These are phyloP conservation scores for Blastomyces emzantsi DNA, from an alignment of 2,329 filamentous ascomycete species.

Conservation along the genomic window DNA sequence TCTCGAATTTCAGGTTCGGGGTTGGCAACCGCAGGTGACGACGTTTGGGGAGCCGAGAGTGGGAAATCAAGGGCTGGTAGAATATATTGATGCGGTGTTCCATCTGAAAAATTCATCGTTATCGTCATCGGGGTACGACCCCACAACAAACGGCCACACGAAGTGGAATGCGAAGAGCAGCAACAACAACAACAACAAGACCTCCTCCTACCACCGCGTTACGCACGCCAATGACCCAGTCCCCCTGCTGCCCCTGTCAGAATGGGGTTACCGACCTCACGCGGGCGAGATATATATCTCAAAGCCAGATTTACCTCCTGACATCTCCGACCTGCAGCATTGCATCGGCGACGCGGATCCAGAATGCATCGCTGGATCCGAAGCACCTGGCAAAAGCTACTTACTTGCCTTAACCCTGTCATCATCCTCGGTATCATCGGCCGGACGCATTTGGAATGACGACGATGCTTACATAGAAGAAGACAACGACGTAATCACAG, in stretches of 20 bases:
- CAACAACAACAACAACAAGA: constrained; percentile 15
- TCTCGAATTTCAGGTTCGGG: constrained; percentile 68
- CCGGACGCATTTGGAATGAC: not conserved
- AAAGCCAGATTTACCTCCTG: constrained; percentile 60
- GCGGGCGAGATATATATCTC: constrained; percentile 80
- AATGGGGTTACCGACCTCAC: constrained; percentile 84
- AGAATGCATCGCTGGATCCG: constrained; percentile 55
- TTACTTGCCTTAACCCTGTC: not conserved
- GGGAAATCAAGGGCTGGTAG: constrained; percentile 46
- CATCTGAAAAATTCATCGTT: constrained; percentile 18
- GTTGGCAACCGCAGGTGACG: constrained; percentile 68
- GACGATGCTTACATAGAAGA: not conserved
- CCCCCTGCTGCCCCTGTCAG: constrained; percentile 70
- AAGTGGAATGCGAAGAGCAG: constrained; percentile 7
- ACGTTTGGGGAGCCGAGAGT: constrained; percentile 82
- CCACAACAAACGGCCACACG: not conserved
- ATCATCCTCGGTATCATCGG: not conserved
- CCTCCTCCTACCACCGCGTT: constrained; percentile 57
- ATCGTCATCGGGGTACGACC: constrained; percentile 12
- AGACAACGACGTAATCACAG: not conserved
- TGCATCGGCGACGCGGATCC: constrained; percentile 66
- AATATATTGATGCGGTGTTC: constrained; percentile 49
- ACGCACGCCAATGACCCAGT: constrained; percentile 85
- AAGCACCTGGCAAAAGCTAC: not conserved
- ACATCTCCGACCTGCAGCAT: constrained; percentile 55